Evolutionary conservation across 441 rosid species (phyloP), one percentile per base, ranked within the genome.

Genomic region (Erodium chrysanthum): DNA sequence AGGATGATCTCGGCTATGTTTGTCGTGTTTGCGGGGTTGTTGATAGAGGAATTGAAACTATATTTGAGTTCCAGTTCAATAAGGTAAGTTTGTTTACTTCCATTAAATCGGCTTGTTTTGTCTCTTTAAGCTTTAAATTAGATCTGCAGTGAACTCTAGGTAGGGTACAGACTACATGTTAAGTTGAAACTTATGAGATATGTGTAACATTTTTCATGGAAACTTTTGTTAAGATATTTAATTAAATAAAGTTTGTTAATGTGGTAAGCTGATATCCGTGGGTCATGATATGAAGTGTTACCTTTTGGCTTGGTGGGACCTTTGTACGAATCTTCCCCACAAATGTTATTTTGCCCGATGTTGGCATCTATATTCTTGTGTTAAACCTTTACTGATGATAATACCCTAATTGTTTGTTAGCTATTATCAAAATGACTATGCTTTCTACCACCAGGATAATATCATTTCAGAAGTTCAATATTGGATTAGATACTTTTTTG

Each of bases 11-110:
- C 20, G 96, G 96, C 2, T 80, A 79, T 79, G 93, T 92, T 69
- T 92, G 97, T 76, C 92, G 91, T 25, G 76, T 84, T 42, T 92
- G 93, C 60, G 93, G 97, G 71, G 81, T 89, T 11, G 76, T 92
- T 69, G 73, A 77, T 14, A 81, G 79, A 82, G 80, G 84, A 31
- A 92, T 88, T 52, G 85, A 88, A 59, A 79, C 83, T n/a, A 85
- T 89, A 58, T 78, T 92, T 52, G 97, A 92, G 68, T 77, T 89
- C 74, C 86, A 84, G 65, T 89, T 77, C 75, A 78, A 69, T 68
- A 91, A 89, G 86, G 95, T 88, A 79, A 75, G 76, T 61, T n/a
- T 66, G 4, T 50, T 7, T 21, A 20, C 37, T 46, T n/a, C n/a
- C 44, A 63, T 64, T 15, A 60, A 29, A 29, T 29, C 3, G 3